phyloP scores from a whole-genome alignment of 208 protist species.

The Angomonas deanei region DNA sequence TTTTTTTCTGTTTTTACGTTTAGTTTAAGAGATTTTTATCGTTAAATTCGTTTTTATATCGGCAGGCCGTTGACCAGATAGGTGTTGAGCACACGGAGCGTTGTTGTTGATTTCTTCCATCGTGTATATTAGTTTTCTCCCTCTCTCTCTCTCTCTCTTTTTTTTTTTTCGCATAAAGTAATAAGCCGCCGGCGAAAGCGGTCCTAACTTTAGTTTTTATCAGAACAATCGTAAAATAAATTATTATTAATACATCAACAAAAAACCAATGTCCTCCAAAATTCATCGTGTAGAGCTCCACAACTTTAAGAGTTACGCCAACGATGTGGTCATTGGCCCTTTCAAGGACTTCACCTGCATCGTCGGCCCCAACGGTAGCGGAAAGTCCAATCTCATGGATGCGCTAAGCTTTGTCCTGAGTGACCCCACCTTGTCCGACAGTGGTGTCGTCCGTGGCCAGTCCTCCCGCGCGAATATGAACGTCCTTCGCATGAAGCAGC shows the following conservation, averaged over 20 bases:
- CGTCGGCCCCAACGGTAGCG: slow-evolving; percentile 98
- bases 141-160: too few relatives aligned
- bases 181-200: too few relatives aligned
- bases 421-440: slow-evolving; percentile 26
- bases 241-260: background rate
- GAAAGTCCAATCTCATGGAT: slow-evolving; percentile 99
- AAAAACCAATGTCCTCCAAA: slow-evolving; percentile 45
- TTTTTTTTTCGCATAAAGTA: background rate
- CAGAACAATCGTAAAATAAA: background rate
- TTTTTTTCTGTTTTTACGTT: background rate
- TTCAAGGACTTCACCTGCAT: slow-evolving; percentile 98
- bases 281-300: slow-evolving; percentile 91
- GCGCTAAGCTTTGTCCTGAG: slow-evolving; percentile 97
- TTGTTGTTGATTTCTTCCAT: too few relatives aligned
- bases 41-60: background rate
- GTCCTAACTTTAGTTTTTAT: background rate
- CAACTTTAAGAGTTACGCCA: slow-evolving; percentile 99
- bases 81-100: background rate
- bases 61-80: background rate
- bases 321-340: slow-evolving; percentile 92
- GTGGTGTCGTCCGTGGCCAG: slow-evolving; percentile 8
- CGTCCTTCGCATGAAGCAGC: slow-evolving; percentile 67
- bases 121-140: background rate
- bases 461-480: background rate
- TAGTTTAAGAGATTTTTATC: background rate